Base-by-base conservation (phyloP, 768 basidiomycete species). In the Boletus speciosus region DNA sequence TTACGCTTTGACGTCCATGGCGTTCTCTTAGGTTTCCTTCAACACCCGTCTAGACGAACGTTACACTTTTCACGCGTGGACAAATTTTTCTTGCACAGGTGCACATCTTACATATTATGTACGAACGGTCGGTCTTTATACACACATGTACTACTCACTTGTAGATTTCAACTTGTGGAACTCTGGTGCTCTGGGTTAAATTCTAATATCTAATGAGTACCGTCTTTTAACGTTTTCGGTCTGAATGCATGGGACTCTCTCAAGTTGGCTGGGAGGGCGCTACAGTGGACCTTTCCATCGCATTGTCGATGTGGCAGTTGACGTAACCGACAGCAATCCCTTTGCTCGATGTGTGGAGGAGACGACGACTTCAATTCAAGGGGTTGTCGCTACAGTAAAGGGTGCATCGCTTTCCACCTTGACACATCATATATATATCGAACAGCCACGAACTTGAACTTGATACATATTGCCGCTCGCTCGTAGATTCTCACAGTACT, bases 161-260 rank as follows among this genome's bases (percentile, higher is more conserved):
- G 65, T 66, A 66, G 62, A 66, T 36, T 27, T 47, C n/a, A 27
- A 29, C 45, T n/a, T 12, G 36, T 9, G 49, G 55, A 48, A 23
- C n/a, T 5, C 27, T 25, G 46, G 32, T 25, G 12, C 32, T 8
- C 12, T 51, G 25, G 38, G 11, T 4, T 21, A 43, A 37, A 49
- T 51, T 46, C 1, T 10, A 47, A 11, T 55, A 45, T 49, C 43
- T 55, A 29, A 40, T 7, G 6, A 37, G 19, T 6, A 27, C 10
- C 27, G 29, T 12, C 43, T 29, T 10, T 15, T 15, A 42, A 32
- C 3, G 31, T 32, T 32, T 2, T 32, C 31, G 31, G 31, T 31
- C 25, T 25, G 25, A 25, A 25, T 25, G 5, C 25, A 27, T 6
- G 25, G 25, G 6, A 27, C 25, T 27, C 25, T 6, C 25, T 27